Base-by-base conservation (phyloP, 352 stramenopile genomes). In the Achlya hypogyna region DNA sequence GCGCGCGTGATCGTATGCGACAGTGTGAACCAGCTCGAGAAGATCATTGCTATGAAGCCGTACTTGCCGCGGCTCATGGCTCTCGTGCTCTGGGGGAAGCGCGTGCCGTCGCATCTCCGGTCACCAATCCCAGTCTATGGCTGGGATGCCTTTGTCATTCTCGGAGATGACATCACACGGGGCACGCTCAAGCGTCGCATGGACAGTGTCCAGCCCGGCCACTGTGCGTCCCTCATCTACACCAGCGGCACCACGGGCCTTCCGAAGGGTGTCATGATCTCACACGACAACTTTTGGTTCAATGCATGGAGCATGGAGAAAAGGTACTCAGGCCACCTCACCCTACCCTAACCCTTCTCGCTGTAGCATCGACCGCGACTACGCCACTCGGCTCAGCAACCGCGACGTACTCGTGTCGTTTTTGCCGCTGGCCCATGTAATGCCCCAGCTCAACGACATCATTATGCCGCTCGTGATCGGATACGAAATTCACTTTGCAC, bases 221-320 rank as follows among this genome's bases (percentile, higher is more conserved):
- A 96, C 70, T 96, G 87, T 71, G 89, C 82, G 70, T 84, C 87
- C 63, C 75, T 98, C 47, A 96, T 98, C 68, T 98, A 98, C 79
- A 98, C 93, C 54, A 97, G 86, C 31, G 95, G 95, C 70, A 98
- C 93, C 62, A 98, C 93, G 20, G 89, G 95, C 31, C 73, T 86
- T 65, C 94, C 94, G 14, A 98, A 98, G 78, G 93, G 88, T 28
- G 94, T 98, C 29, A 98, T 98, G 93, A 94, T 98, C 67, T 96
- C 86, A 51, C 89, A 98, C 79, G 92, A 98, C 76, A 98, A 98
- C 74, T 81, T 88, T 31, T 66, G 59, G 12, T 66, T 66, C 34
- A 66, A 66, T 53, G 86, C 80, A 22, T 90, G 82, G 82, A 86
- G 78, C 20, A 75, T 81, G 25, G 49, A 56, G 12, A 56, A 56